Conservation (phyloP, 306 rosid species). For the Acmispon strigosus region DNA sequence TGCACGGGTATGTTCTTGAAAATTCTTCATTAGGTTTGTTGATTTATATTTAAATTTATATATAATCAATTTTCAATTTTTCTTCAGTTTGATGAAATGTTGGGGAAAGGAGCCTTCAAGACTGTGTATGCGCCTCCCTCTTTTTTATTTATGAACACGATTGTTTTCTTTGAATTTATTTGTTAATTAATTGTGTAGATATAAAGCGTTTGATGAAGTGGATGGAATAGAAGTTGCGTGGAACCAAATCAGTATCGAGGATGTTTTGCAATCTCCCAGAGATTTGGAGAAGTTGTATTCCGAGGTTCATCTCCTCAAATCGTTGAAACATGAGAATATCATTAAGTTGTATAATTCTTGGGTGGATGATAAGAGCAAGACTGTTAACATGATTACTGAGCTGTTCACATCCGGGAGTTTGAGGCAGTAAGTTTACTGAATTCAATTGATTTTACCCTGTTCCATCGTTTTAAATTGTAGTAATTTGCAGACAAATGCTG, state of each 20-base stretch:
- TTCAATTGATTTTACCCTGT: not conserved
- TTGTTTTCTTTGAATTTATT: not conserved
- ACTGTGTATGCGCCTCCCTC: constrained; percentile 67
- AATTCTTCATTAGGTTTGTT: not conserved
- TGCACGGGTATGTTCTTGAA: constrained; percentile 41
- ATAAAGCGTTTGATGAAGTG: constrained; percentile 79
- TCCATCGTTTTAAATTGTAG: not conserved
- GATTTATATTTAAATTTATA: not conserved
- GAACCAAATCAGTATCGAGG: constrained; percentile 67
- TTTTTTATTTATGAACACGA: no score
- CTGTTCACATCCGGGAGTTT: constrained; percentile 88
- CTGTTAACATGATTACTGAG: constrained; percentile 83
- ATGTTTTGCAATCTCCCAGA: constrained; percentile 62
- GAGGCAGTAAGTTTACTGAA: constrained; percentile 58
- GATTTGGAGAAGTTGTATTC: constrained; percentile 67
- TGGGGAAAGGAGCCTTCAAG: constrained; percentile 95
- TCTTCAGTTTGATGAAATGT: constrained; percentile 62
- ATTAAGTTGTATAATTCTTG: constrained; percentile 65
- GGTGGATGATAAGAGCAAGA: constrained; percentile 70
- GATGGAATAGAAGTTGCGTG: constrained; percentile 92
- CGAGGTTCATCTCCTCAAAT: constrained; percentile 81
- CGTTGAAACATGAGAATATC: constrained; percentile 72
- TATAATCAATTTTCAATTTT: not conserved
- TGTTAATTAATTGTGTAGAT: constrained; percentile 33
- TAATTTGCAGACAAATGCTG: not conserved